phyloP scores from a whole-genome alignment of 2,329 filamentous ascomycete species.

The Colletotrichum sp. region DNA sequence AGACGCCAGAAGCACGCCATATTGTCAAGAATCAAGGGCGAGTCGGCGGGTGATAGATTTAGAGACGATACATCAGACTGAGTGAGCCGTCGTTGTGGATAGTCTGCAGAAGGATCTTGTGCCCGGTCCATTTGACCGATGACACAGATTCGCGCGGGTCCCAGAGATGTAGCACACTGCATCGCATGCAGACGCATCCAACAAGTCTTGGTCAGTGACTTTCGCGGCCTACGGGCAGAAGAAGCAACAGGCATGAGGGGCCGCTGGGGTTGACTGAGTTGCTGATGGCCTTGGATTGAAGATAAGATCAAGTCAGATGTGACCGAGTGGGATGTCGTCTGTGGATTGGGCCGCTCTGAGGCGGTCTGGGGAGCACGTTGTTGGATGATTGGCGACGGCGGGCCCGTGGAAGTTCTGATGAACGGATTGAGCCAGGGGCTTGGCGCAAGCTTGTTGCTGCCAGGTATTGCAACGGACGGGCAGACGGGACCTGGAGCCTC shows the following conservation, averaged over 20 bases:
- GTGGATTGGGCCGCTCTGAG: constrained; percentile 7
- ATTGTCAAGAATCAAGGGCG: neutral
- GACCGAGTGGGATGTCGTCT: neutral
- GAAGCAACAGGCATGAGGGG: neutral
- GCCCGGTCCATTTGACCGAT: neutral
- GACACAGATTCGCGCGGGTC: neutral
- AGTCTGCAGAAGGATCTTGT: neutral
- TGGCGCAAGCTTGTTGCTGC: constrained; percentile 11
- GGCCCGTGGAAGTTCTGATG: neutral
- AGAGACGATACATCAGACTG: neutral
- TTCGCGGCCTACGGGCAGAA: neutral
- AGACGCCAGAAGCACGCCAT: constrained; percentile 10
- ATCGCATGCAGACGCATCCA: neutral
- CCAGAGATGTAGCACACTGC: neutral
- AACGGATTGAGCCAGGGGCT: neutral
- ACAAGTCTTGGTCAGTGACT: neutral
- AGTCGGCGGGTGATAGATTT: neutral
- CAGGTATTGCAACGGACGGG: neutral
- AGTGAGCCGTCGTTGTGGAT: neutral
- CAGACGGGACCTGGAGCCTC: neutral
- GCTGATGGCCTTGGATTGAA: neutral
- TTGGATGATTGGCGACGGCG: constrained; percentile 20
- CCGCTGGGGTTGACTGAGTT: neutral
- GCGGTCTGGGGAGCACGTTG: constrained; percentile 23
- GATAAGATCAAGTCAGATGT: neutral